Conservation (phyloP, 139 green algal genomes). For the Chlamydomonas eustigma region DNA sequence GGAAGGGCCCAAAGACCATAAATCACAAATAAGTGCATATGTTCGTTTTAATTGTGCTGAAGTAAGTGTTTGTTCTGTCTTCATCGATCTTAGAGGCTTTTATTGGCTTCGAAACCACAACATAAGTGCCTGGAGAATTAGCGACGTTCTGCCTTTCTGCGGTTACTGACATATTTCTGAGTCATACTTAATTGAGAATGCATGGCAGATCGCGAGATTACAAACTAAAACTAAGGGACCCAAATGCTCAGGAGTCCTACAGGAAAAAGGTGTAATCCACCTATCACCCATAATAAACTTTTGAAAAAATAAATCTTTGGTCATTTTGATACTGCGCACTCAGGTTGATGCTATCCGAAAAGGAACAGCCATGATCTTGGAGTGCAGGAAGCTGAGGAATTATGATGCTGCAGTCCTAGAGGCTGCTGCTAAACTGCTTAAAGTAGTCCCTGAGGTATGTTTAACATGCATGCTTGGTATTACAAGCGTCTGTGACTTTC, state of each 20-base stretch:
- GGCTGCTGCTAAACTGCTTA: constrained; percentile 47
- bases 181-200: too few species aligned
- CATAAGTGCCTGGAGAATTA: too few species aligned
- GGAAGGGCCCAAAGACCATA: too few species aligned
- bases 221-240: constrained; percentile 50
- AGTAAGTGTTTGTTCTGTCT: too few species aligned
- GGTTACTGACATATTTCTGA: too few species aligned
- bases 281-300: neutral
- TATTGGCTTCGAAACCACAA: too few species aligned
- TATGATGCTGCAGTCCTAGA: constrained; percentile 41
- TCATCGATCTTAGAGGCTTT: too few species aligned
- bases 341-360: constrained; percentile 52
- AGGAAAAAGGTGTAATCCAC: constrained; percentile 43
- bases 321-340: neutral
- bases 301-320: neutral
- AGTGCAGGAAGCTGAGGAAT: constrained; percentile 28
- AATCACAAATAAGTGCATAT: too few species aligned
- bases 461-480: too few species aligned
- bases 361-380: constrained; percentile 42
- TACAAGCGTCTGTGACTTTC: too few species aligned
- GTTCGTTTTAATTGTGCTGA: too few species aligned
- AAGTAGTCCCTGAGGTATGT: constrained; percentile 62
- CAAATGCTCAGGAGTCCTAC: constrained; percentile 46
- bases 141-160: too few species aligned
- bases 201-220: constrained; percentile 55